Conservation (phyloP, 140 eudicot species). For the Bidens hawaiensis region DNA sequence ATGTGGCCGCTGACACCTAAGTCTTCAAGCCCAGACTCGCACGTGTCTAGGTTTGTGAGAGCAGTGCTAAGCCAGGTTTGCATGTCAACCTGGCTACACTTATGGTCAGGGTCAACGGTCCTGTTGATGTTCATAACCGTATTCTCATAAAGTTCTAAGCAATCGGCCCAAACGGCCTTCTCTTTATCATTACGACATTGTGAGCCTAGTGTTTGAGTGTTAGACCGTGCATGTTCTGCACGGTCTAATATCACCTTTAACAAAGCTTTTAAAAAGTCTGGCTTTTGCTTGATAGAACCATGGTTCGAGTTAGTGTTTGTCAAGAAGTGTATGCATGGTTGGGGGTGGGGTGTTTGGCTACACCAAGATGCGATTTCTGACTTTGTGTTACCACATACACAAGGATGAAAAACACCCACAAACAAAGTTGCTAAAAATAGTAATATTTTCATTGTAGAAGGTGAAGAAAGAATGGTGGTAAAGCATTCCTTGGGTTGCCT, state of each 20-base stretch:
- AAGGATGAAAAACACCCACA: conserved; percentile 11
- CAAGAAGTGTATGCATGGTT: conserved; percentile 54
- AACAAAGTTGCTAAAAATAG: conserved; percentile 18
- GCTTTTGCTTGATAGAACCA: conserved; percentile 32
- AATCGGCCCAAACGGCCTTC: conserved; percentile 81
- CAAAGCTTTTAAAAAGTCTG: conserved; percentile 57
- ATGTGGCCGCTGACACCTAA: conserved; percentile 49
- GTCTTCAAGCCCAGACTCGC: conserved; percentile 51
- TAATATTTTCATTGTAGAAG: conserved; percentile 18
- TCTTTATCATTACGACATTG: conserved; percentile 52
- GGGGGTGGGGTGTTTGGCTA: conserved; percentile 60
- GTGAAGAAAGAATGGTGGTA: not conserved
- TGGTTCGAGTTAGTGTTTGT: conserved; percentile 34
- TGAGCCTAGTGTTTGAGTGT: conserved; percentile 44
- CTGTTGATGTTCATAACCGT: conserved; percentile 40
- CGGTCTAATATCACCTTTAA: conserved; percentile 48
- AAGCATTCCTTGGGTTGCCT: conserved; percentile 20
- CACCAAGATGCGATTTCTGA: conserved; percentile 48
- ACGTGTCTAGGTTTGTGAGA: conserved; percentile 65
- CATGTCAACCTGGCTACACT: conserved; percentile 46
- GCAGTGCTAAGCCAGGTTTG: conserved; percentile 80
- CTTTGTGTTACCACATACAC: conserved; percentile 27
- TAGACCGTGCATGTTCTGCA: conserved; percentile 31
- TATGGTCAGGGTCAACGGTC: conserved; percentile 38
- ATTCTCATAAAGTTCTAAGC: conserved; percentile 62